Base-by-base conservation (phyloP, 2,329 filamentous ascomycete species). In the Penicillium sp. region DNA sequence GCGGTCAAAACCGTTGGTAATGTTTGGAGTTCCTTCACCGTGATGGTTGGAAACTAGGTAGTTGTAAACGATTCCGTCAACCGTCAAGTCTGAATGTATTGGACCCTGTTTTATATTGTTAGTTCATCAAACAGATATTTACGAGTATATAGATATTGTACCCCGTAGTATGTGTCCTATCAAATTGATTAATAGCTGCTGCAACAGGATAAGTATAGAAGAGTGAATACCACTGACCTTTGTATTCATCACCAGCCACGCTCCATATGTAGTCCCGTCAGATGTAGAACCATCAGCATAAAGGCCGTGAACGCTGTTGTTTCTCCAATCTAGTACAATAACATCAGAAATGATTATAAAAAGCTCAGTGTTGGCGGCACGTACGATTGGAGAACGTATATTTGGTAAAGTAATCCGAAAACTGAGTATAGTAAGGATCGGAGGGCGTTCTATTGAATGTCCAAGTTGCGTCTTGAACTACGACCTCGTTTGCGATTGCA, bases 41-140 rank as follows among this genome's bases (percentile, higher is more conserved):
- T 87, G 84, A 59, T 87, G 84, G 55, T 87, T 87, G 0, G 81
- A 84, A 5, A 82, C 79, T 68, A 83, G 80, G 62, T 87, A 88
- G 63, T 88, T 86, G 67, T 87, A 87, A 0, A 87, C 78, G 43
- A 87, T 87, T 0, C 84, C 85, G 60, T 87, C 85, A 0, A 87
- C 85, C 0, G 80, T 80, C 5, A 88, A 71, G 61, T 87, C 86
- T 0, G 84, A 86, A 67, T 87, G 84, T 2, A 84, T 70, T 0
- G 85, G 85, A 0, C 85, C 85, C 66, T 68, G 24, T 16, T 11
- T 13, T 14, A 31, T 21, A 3, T 23, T 16, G 24, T 60, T n/a
- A 60, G 52, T 26, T 50, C 16, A 23, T 24, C 18, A 3, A 19
- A 7, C 13, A 14, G 8, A 7, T 10, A 3, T 9, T 29, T 13